Conservation (phyloP, 148 eudicot genomes). For the Chenopodium suecicum region DNA sequence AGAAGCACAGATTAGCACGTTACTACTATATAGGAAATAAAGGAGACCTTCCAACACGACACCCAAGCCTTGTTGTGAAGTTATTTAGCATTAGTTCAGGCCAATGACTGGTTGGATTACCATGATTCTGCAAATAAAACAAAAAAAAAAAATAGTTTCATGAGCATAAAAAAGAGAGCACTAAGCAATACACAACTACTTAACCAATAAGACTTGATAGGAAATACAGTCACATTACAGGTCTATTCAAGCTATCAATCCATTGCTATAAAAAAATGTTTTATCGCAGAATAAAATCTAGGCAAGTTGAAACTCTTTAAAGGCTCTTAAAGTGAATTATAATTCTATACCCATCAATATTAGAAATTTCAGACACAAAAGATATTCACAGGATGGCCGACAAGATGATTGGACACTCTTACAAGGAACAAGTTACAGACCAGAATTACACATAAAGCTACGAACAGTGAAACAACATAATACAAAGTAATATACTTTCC, state of each 20-base stretch:
- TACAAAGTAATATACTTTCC: background rate
- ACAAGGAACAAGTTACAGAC: background rate
- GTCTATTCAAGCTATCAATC: background rate
- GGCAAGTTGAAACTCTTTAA: background rate
- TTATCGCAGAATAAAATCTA: background rate
- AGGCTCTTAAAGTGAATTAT: background rate
- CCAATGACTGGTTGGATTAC: slow-evolving; percentile 88
- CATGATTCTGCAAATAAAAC: slow-evolving; percentile 69
- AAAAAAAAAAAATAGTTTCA: slow-evolving; percentile 13
- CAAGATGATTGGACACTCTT: background rate
- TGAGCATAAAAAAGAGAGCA: slow-evolving; percentile 12
- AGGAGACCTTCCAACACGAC: slow-evolving; percentile 75
- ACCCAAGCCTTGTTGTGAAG: slow-evolving; percentile 83
- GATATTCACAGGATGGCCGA: background rate
- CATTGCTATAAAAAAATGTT: background rate
- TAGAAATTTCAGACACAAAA: background rate
- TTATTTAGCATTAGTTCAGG: slow-evolving; percentile 88
- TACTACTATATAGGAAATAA: slow-evolving; percentile 14
- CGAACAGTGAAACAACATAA: background rate
- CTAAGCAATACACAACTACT: background rate
- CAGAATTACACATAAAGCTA: background rate
- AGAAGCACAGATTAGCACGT: slow-evolving; percentile 1
- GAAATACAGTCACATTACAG: background rate
- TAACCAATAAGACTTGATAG: background rate
- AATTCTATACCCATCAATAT: background rate